phyloP scores from a whole-genome alignment of 2,329 filamentous ascomycete genomes.

The Pseudocercospora macadamiae region DNA sequence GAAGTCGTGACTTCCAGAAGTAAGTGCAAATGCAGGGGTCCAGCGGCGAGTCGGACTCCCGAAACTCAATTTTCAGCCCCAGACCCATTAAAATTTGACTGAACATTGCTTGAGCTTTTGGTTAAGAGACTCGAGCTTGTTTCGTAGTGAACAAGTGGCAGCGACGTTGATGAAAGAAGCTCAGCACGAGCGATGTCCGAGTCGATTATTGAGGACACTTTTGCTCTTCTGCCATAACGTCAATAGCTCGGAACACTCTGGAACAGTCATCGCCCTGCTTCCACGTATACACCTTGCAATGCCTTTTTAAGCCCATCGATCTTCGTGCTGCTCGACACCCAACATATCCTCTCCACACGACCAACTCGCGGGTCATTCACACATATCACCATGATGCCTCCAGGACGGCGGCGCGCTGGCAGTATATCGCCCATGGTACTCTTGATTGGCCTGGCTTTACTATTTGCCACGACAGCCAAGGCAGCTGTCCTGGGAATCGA shows the following conservation, averaged over 20 bases:
- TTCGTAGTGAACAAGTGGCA: background rate
- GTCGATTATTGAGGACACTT: background rate
- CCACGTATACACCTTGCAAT: slow-evolving; percentile 3
- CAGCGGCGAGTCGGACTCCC: background rate
- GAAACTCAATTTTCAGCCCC: too few relatives aligned
- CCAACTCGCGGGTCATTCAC: background rate
- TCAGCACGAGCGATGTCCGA: background rate
- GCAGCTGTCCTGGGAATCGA: slow-evolving; percentile 85
- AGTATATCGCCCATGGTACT: slow-evolving; percentile 25
- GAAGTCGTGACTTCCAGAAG: background rate
- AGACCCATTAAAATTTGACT: too few relatives aligned
- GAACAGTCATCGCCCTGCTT: background rate
- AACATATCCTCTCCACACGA: slow-evolving; percentile 5
- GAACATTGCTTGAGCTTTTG: too few relatives aligned
- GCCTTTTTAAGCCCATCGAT: slow-evolving; percentile 3
- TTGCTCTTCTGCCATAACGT: background rate
- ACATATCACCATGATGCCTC: slow-evolving; percentile 28
- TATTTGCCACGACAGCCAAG: slow-evolving; percentile 60
- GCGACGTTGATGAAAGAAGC: background rate
- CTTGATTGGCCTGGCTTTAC: slow-evolving; percentile 48
- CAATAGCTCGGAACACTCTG: background rate
- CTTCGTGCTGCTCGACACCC: background rate
- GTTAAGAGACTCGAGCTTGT: too few relatives aligned
- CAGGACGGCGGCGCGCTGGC: slow-evolving; percentile 32
- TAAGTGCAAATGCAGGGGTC: background rate